Evolutionary conservation across 1,139 yeast genomes (phyloP).

Genomic region (Meyerozyma smithsonii): DNA sequence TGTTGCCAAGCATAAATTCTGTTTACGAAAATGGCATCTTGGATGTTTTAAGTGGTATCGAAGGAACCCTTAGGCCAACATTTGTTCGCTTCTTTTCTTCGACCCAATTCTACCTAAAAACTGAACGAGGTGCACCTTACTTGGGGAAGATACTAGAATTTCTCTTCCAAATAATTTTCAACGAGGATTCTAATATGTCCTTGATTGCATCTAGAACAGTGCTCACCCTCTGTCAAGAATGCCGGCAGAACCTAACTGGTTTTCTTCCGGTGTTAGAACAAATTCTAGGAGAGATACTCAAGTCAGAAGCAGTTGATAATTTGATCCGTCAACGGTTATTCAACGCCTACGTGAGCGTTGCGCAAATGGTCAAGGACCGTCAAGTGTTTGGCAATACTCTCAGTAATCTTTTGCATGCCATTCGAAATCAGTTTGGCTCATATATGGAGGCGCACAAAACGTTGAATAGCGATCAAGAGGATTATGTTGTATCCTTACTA

Average conservation of each 20-base stretch:
- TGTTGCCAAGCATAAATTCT: slow-evolving; percentile 23
- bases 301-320: slow-evolving; percentile 39
- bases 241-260: slow-evolving; percentile 42
- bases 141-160: slow-evolving; percentile 49
- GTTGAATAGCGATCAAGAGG: slow-evolving; percentile 18
- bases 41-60: slow-evolving; percentile 13
- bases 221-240: slow-evolving; percentile 56
- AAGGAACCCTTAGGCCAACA: slow-evolving; percentile 29
- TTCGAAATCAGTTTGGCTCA: slow-evolving; percentile 11
- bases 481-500: slow-evolving; percentile 51
- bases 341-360: slow-evolving; percentile 57
- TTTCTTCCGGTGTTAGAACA: slow-evolving; percentile 50
- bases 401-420: slow-evolving; percentile 17
- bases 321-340: slow-evolving; percentile 58
- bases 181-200: slow-evolving; percentile 19
- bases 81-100: slow-evolving; percentile 51
- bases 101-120: slow-evolving; percentile 49
- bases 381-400: slow-evolving; percentile 11
- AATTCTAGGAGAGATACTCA: slow-evolving; percentile 49
- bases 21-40: slow-evolving; percentile 25
- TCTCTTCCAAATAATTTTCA: slow-evolving; percentile 30
- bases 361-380: slow-evolving; percentile 49
- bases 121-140: slow-evolving; percentile 29
- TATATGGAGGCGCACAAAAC: slow-evolving; percentile 9
- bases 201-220: slow-evolving; percentile 54